Conservation (phyloP, 2,329 filamentous ascomycete genomes). For the Penicillium sclerotiorum region DNA sequence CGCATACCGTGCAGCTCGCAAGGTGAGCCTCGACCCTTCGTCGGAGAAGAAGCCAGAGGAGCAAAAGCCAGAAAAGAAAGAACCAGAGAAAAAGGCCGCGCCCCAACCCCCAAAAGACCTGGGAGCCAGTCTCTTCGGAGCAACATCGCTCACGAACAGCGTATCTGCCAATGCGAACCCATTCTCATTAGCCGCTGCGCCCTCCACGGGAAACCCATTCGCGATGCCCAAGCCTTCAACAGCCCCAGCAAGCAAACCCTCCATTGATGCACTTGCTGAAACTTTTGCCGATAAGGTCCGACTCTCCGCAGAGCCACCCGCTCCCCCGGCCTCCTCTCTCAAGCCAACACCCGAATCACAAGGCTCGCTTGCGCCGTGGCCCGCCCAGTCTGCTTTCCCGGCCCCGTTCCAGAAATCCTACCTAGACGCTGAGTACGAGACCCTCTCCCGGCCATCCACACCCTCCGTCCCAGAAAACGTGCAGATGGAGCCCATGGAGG, state of each 20-base stretch:
- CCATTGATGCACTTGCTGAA: constrained; percentile 69
- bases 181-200: constrained; percentile 50
- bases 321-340: constrained; percentile 27
- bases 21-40: constrained; percentile 38
- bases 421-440: constrained; percentile 91
- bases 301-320: constrained; percentile 44
- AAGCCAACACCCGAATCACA: constrained; percentile 37
- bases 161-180: constrained; percentile 53
- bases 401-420: constrained; percentile 74
- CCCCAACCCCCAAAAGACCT: constrained; percentile 41
- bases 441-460: constrained; percentile 62
- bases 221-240: constrained; percentile 50
- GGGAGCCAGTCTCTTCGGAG: constrained; percentile 66
- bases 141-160: constrained; percentile 41
- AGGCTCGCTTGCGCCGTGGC: constrained; percentile 72
- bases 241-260: constrained; percentile 48
- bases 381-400: constrained; percentile 65
- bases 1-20: constrained; percentile 69
- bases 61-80: too few relatives aligned
- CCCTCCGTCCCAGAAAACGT: constrained; percentile 53
- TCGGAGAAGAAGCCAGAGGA: constrained; percentile 27
- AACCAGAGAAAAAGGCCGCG: constrained; percentile 23
- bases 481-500: constrained; percentile 45
- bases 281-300: constrained; percentile 73
- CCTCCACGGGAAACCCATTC: constrained; percentile 60